These are phyloP conservation scores for Mangifera indica DNA, from an alignment of 345 rosid genomes.

Conservation along the genomic window DNA sequence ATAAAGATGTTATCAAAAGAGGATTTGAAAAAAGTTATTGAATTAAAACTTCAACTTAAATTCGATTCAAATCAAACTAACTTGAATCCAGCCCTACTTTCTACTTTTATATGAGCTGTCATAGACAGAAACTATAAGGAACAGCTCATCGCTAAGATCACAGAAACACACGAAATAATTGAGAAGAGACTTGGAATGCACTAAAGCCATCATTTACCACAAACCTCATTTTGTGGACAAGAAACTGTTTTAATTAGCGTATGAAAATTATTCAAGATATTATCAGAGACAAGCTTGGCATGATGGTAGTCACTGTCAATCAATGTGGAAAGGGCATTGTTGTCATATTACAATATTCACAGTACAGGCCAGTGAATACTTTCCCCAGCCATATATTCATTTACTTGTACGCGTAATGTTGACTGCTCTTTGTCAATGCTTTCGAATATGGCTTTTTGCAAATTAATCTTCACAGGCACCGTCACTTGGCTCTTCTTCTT, in stretches of 20 bases:
- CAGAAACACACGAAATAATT: background rate
- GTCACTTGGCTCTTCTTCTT: slow-evolving; percentile 5
- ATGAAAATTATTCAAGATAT: background rate
- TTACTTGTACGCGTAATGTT: background rate
- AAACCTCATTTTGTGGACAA: background rate
- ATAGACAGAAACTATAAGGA: background rate
- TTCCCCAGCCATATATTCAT: background rate
- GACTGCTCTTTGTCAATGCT: background rate
- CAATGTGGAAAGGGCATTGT: background rate
- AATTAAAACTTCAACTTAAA: no score
- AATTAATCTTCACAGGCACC: background rate
- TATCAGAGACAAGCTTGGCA: background rate
- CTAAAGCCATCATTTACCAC: background rate
- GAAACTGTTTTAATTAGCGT: background rate
- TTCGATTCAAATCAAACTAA: no score
- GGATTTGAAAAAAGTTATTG: no score
- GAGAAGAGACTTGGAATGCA: slow-evolving; percentile 10
- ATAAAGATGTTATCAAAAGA: no score
- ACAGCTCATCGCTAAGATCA: background rate
- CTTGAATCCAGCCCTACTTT: no score
- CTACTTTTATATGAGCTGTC: background rate
- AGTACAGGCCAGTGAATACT: background rate
- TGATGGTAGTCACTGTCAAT: background rate
- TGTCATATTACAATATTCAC: slow-evolving; percentile 7
- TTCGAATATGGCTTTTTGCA: slow-evolving; percentile 25